These are phyloP conservation scores for Colletotrichum lentis DNA, from an alignment of 2,329 filamentous ascomycete genomes.

Conservation along the genomic window DNA sequence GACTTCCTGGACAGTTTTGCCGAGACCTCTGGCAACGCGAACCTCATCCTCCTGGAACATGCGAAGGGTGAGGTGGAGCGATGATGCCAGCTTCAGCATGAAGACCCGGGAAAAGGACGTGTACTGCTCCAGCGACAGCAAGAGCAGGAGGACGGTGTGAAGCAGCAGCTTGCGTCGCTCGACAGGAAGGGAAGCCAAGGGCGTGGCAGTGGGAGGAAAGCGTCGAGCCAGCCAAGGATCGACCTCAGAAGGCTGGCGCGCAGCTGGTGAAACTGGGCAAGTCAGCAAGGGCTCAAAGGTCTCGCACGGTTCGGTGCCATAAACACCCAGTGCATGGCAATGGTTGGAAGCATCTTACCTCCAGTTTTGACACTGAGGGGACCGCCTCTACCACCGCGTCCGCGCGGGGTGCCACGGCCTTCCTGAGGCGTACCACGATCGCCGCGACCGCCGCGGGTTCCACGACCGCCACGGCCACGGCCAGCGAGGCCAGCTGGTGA, in stretches of 20 bases:
- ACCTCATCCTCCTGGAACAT: constrained; percentile 76
- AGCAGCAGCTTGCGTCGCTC: constrained; percentile 73
- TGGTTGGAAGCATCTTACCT: constrained; percentile 18
- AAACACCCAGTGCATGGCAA: neutral
- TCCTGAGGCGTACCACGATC: constrained; percentile 34
- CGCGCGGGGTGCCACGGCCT: constrained; percentile 31
- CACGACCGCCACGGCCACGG: constrained; percentile 49
- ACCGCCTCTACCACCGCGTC: constrained; percentile 34
- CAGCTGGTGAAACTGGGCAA: constrained; percentile 6
- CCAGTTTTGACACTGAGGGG: constrained; percentile 39
- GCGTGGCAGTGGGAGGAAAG: constrained; percentile 68
- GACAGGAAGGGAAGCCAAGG: constrained; percentile 65
- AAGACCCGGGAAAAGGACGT: constrained; percentile 76
- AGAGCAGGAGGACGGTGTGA: constrained; percentile 74
- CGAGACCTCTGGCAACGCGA: constrained; percentile 76
- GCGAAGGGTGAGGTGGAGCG: constrained; percentile 71
- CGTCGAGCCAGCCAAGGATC: constrained; percentile 59
- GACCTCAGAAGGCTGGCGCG: constrained; percentile 43
- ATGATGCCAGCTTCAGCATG: constrained; percentile 74
- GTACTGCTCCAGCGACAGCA: constrained; percentile 82
- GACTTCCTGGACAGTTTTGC: constrained; percentile 71
- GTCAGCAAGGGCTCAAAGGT: constrained; percentile 8
- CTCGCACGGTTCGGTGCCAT: neutral
- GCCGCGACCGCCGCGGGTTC: constrained; percentile 39
- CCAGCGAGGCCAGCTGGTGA: constrained; percentile 38